Conservation (phyloP, 345 rosid species). For the Zanthoxylum bungeanum region DNA sequence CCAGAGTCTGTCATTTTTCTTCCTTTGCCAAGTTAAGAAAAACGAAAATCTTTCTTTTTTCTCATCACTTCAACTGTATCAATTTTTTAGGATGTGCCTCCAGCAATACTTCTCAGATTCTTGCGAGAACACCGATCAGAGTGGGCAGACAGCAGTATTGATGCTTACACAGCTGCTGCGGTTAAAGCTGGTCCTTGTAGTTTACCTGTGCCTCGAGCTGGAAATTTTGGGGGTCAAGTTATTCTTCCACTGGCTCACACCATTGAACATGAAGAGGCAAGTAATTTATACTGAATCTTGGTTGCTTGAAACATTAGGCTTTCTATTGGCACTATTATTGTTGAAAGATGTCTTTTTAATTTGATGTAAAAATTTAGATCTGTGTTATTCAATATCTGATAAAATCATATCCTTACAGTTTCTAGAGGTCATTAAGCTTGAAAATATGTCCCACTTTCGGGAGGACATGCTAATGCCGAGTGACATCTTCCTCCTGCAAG, state of each 20-base stretch:
- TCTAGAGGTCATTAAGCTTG: conserved; percentile 93
- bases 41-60: not conserved
- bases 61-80: not conserved
- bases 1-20: not conserved
- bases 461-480: conserved; percentile 84
- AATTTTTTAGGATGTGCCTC: conserved; percentile 81
- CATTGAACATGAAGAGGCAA: conserved; percentile 92
- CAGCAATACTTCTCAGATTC: conserved; percentile 83
- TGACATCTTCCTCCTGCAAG: conserved; percentile 95
- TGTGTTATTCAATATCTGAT: not conserved
- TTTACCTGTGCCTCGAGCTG: conserved; percentile 73
- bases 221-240: conserved; percentile 88
- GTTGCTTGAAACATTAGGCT: not conserved
- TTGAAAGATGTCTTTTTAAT: not conserved
- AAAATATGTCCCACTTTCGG: conserved; percentile 73
- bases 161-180: conserved; percentile 92
- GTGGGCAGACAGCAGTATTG: conserved; percentile 95
- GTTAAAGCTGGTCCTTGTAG: conserved; percentile 81
- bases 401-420: conserved; percentile 39
- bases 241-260: conserved; percentile 98
- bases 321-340: conserved; percentile 3
- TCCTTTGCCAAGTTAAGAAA: not conserved
- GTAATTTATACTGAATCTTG: conserved; percentile 1
- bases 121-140: conserved; percentile 95
- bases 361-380: not conserved